A percentile compares a stretch with the other conserved stretches of the same genome.
These are phyloP conservation scores for Monosiga brevicollis DNA, from an alignment of 78 protist species.

Conservation along the genomic window DNA sequence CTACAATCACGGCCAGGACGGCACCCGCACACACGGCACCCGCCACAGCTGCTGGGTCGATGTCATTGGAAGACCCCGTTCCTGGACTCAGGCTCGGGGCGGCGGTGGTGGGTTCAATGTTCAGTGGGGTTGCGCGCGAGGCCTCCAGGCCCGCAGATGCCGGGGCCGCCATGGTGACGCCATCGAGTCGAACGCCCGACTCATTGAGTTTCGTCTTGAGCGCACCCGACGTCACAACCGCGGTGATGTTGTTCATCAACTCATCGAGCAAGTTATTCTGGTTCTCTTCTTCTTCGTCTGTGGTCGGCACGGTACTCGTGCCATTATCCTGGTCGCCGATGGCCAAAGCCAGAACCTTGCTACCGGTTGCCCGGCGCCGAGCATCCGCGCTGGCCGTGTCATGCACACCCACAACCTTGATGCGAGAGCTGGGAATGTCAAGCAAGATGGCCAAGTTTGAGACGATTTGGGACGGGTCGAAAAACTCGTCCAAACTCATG, in stretches of 20 bases:
- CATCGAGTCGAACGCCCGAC: not conserved
- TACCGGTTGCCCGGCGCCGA: not conserved
- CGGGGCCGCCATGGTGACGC: not conserved
- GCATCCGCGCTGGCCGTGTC: not conserved
- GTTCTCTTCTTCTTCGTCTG: not conserved
- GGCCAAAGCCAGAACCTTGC: not conserved
- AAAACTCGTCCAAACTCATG: not conserved
- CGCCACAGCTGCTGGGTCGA: not conserved
- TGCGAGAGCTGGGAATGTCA: not conserved
- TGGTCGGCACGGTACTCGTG: not conserved
- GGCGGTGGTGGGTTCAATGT: not conserved
- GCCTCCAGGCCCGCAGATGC: not conserved
- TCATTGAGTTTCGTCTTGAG: not conserved
- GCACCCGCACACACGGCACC: not conserved
- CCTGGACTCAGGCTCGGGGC: not conserved
- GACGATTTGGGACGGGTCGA: not conserved
- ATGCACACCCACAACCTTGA: not conserved
- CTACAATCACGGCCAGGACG: not conserved
- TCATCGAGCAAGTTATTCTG: not conserved
- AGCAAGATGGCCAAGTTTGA: not conserved
- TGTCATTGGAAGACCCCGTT: not conserved
- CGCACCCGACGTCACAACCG: not conserved
- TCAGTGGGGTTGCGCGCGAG: not conserved
- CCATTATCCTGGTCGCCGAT: not conserved
- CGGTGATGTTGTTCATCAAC: not conserved